These are phyloP conservation scores for Leptosphaerulina australis DNA, from an alignment of 2,329 filamentous ascomycete genomes.

Conservation along the genomic window DNA sequence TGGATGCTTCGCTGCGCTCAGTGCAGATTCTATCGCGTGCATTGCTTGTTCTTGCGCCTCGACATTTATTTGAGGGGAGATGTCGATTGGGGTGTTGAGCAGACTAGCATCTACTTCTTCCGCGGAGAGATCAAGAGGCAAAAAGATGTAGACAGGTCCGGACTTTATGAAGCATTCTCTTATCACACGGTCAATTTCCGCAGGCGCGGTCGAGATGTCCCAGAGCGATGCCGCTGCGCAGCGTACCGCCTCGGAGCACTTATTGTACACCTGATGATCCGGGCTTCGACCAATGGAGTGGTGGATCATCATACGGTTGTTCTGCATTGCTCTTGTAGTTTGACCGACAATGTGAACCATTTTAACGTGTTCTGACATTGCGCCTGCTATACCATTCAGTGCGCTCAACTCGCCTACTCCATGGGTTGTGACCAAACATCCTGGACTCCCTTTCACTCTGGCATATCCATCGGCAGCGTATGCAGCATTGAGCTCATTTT, in stretches of 20 bases:
- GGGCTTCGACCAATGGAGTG: slow-evolving; percentile 53
- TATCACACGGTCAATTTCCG: slow-evolving; percentile 53
- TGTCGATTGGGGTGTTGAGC: slow-evolving; percentile 47
- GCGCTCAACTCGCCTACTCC: slow-evolving; percentile 62
- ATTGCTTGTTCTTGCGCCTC: slow-evolving; percentile 41
- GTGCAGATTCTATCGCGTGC: slow-evolving; percentile 40
- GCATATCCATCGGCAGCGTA: slow-evolving; percentile 66
- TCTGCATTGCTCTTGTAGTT: slow-evolving; percentile 51
- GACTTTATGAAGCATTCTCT: slow-evolving; percentile 52
- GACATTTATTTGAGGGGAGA: slow-evolving; percentile 35
- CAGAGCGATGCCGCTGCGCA: slow-evolving; percentile 51
- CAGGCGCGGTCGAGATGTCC: slow-evolving; percentile 48
- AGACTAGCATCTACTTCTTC: slow-evolving; percentile 44
- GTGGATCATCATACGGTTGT: slow-evolving; percentile 54
- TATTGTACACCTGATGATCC: slow-evolving; percentile 52
- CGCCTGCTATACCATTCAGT: slow-evolving; percentile 54
- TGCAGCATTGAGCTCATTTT: slow-evolving; percentile 64
- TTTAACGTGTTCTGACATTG: slow-evolving; percentile 53
- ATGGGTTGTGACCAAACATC: slow-evolving; percentile 63
- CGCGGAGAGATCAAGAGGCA: slow-evolving; percentile 52
- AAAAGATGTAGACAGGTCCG: slow-evolving; percentile 53
- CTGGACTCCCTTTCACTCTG: slow-evolving; percentile 58
- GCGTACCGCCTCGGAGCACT: slow-evolving; percentile 47
- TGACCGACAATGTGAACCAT: slow-evolving; percentile 56
- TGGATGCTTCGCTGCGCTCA: slow-evolving; percentile 47